phyloP scores from a whole-genome alignment of 164 flowering plant genomes.

The Berberis thunbergii region DNA sequence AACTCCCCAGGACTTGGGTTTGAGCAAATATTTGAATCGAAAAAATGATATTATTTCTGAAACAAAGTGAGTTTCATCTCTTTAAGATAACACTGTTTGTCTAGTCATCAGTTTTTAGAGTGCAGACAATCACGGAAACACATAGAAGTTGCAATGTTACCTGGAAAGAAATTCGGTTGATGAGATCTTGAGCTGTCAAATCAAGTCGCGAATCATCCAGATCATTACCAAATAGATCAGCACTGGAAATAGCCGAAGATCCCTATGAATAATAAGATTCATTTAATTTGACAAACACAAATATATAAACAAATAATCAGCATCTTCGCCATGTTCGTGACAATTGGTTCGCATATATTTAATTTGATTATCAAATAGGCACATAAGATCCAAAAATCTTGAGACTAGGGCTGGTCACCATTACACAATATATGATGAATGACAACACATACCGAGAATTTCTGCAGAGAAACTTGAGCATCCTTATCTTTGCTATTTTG shows the following conservation, averaged over 20 bases:
- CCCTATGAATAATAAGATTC: conserved; percentile 31
- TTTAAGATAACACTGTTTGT: too few species aligned
- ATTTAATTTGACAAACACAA: neutral
- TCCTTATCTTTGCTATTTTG: conserved; percentile 44
- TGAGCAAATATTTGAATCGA: too few species aligned
- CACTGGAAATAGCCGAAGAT: conserved; percentile 84
- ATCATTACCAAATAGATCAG: conserved; percentile 76
- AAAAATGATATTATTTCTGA: too few species aligned
- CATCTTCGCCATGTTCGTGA: too few species aligned
- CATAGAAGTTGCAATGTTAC: conserved; percentile 2
- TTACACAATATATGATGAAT: neutral
- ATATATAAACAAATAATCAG: neutral
- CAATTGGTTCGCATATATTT: too few species aligned
- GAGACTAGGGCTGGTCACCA: neutral
- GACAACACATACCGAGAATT: conserved; percentile 63
- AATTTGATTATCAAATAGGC: too few species aligned
- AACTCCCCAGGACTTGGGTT: too few species aligned
- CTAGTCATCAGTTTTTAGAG: too few species aligned
- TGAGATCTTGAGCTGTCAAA: conserved; percentile 38
- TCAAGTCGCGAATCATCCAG: conserved; percentile 38
- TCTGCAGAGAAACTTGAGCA: conserved; percentile 65
- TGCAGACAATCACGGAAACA: too few species aligned
- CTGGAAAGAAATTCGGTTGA: conserved; percentile 57
- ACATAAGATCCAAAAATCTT: neutral
- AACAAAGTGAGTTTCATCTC: too few species aligned